A percentile compares a stretch with the other conserved stretches of the same genome.
phyloP scores from a whole-genome alignment of 805 yeast species.

The Teunomyces aglyptinius region DNA sequence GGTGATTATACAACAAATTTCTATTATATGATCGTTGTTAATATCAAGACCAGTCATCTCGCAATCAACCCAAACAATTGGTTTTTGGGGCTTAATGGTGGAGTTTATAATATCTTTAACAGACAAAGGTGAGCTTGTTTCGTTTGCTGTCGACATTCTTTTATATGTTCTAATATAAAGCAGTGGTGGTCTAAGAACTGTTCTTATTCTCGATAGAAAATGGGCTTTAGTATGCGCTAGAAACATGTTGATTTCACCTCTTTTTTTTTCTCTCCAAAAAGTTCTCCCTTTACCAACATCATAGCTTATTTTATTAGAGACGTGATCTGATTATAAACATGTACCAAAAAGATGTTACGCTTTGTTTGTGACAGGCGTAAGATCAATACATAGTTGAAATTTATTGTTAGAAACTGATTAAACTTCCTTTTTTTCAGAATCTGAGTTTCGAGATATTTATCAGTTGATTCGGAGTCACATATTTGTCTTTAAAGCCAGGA shows the following conservation, averaged over 20 bases:
- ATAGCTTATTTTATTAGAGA: too few relatives aligned
- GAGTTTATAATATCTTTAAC: slow-evolving; percentile 2
- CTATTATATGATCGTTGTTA: slow-evolving; percentile 75
- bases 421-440: too few relatives aligned
- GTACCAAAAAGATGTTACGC: too few relatives aligned
- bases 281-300: neutral
- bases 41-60: slow-evolving; percentile 96
- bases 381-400: too few relatives aligned
- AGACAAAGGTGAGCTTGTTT: neutral
- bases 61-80: slow-evolving; percentile 93
- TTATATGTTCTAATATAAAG: neutral
- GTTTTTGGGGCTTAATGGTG: slow-evolving; percentile 17
- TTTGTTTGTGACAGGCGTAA: too few relatives aligned
- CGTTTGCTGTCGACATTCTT: neutral
- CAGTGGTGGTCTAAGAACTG: neutral
- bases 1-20: slow-evolving; percentile 86
- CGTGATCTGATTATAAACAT: too few relatives aligned
- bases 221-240: neutral
- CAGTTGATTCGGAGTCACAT: too few relatives aligned
- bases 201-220: neutral
- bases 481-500: too few relatives aligned
- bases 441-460: too few relatives aligned
- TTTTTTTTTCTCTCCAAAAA: neutral
- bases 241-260: neutral
- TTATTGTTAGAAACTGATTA: too few relatives aligned